Evolutionary conservation across 1,284 basidiomycete species (phyloP).

Genomic region (Singerocomus inundabilis): DNA sequence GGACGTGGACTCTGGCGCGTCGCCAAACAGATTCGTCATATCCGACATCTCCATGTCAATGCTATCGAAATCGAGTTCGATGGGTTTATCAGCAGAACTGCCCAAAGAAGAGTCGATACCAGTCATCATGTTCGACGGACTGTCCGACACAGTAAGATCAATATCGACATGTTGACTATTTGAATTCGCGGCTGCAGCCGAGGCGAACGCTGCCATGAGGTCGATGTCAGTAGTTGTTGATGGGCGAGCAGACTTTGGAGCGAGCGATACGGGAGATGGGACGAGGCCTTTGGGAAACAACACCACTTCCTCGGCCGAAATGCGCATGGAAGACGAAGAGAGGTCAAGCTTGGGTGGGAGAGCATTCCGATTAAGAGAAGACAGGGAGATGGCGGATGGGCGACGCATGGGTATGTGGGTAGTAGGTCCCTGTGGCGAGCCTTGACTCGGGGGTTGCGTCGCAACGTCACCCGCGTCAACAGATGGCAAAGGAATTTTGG

Average conservation of each 20-base stretch:
- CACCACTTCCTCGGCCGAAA: constrained; percentile 59
- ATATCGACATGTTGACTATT: constrained; percentile 39
- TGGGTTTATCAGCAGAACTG: constrained; percentile 72
- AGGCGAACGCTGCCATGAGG: constrained; percentile 58
- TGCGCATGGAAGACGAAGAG: constrained; percentile 59
- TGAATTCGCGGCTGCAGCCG: constrained; percentile 33
- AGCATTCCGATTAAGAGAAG: constrained; percentile 66
- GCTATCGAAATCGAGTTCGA: constrained; percentile 69
- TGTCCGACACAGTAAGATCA: constrained; percentile 38
- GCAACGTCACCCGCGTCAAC: constrained; percentile 30
- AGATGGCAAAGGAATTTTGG: constrained; percentile 28
- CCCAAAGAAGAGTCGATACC: constrained; percentile 42
- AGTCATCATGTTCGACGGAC: constrained; percentile 34
- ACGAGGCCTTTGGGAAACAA: constrained; percentile 52
- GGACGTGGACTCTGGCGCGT: constrained; percentile 36
- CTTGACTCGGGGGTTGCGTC: constrained; percentile 19
- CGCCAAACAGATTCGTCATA: constrained; percentile 55
- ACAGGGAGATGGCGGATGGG: constrained; percentile 72
- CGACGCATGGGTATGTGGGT: constrained; percentile 43
- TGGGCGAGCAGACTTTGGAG: constrained; percentile 68
- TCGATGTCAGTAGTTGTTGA: constrained; percentile 56
- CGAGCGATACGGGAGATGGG: constrained; percentile 73
- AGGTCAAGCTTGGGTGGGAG: constrained; percentile 73
- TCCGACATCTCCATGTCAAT: constrained; percentile 61
- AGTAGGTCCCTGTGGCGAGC: constrained; percentile 33